Evolutionary conservation across 805 yeast species (phyloP).

Genomic region (Spathaspora hagerdaliae): DNA sequence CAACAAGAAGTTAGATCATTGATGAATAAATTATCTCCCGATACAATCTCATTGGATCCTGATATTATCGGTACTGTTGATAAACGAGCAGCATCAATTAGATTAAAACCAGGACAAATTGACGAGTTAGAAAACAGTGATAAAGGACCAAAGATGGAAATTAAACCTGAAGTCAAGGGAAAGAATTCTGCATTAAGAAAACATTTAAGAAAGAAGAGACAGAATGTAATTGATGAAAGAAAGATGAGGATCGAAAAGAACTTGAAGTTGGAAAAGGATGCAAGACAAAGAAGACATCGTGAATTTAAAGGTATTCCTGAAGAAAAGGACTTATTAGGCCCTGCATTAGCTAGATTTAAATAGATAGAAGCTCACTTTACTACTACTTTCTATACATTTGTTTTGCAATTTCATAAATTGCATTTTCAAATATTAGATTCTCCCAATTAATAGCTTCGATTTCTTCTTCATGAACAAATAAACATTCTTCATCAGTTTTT

Average conservation of each 20-base stretch:
- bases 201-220: slow-evolving; percentile 75
- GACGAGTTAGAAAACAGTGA: slow-evolving; percentile 37
- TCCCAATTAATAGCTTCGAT: slow-evolving; percentile 19
- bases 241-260: slow-evolving; percentile 72
- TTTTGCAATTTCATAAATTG: slow-evolving; percentile 10
- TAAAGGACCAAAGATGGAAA: slow-evolving; percentile 45
- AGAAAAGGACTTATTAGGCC: slow-evolving; percentile 49
- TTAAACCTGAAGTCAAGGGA: slow-evolving; percentile 68
- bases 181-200: slow-evolving; percentile 82
- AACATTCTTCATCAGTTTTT: slow-evolving; percentile 1
- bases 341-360: slow-evolving; percentile 49
- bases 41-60: slow-evolving; percentile 90
- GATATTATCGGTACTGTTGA: slow-evolving; percentile 81
- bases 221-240: slow-evolving; percentile 83
- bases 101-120: slow-evolving; percentile 61
- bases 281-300: slow-evolving; percentile 51
- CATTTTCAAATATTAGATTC: slow-evolving; percentile 15
- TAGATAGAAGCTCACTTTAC: neutral
- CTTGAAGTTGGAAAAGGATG: slow-evolving; percentile 67
- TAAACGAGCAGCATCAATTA: slow-evolving; percentile 54
- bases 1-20: slow-evolving; percentile 84
- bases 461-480: slow-evolving; percentile 11
- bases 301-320: slow-evolving; percentile 44
- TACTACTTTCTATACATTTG: slow-evolving; percentile 1
- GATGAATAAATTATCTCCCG: slow-evolving; percentile 86